Base-by-base conservation (phyloP, 2,329 filamentous ascomycete species). In the Aspergillus sp. region DNA sequence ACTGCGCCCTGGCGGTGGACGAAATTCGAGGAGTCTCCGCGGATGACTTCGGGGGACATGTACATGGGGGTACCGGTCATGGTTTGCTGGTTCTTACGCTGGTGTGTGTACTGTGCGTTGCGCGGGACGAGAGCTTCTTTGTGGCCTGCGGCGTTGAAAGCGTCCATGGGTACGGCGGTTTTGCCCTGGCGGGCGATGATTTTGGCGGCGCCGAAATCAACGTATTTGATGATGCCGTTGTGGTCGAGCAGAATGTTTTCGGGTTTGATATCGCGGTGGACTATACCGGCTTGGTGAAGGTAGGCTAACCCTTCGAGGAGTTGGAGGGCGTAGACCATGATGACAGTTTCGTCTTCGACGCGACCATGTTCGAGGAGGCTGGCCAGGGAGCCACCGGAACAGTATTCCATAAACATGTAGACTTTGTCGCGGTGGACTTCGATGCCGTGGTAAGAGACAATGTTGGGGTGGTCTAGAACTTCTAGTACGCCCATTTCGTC, bases 361-460 rank as follows among this genome's bases (percentile, higher is more conserved):
- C 93, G 86, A 10, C 93, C 93, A 63, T 98, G 91, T 67, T 98
- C 93, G 38, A 98, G 76, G 45, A 98, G 74, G 44, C 82, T 86
- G 38, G 93, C 90, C 43, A 98, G 77, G 13, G 91, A 97, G 17
- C 93, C 93, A 45, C 93, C 91, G 4, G 90, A 94, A 68, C 93
- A 98, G 70, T 95, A 97, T 69, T 98, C 93, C 93, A 98, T 98
- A 67, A 98, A 98, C 57, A 98, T 96, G 70, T 97, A 98, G n/a
- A 98, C 93, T 64, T 95, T 93, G 75, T 98, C 93, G 53, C 93
- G 83, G 70, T 98, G 93, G 2, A 96, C 93, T 68, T 98, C 93
- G 61, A 98, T 97, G 49, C 93, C 93, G 63, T 93, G 93, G 70
- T 98, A 98, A 7, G 90, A 91, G 19, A 98, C 94, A 52, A 98